Percentiles rank a stretch among this genome's conserved stretches.
These are phyloP conservation scores for Trichoderma virens DNA, from an alignment of 495 filamentous ascomycete genomes.

Conservation along the genomic window DNA sequence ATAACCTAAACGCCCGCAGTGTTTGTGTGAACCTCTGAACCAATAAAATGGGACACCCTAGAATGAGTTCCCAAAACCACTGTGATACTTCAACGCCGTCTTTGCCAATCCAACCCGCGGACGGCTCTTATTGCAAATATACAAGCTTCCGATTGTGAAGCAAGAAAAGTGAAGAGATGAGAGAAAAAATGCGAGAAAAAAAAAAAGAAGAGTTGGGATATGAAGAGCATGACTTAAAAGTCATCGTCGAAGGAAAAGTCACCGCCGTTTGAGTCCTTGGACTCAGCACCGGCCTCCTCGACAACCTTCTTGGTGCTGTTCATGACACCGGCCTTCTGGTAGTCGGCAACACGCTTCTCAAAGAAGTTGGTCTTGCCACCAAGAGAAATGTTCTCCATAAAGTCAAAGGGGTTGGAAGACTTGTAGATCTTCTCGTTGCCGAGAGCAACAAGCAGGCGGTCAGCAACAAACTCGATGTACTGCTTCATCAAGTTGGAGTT, in stretches of 20 bases:
- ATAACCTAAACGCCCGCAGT: constrained; percentile 3
- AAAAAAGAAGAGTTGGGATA: constrained; percentile 17
- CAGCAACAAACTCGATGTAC: constrained; percentile 99
- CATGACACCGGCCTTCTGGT: constrained; percentile 99
- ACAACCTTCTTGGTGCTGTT: constrained; percentile 74
- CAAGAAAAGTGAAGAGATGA: constrained; percentile 2
- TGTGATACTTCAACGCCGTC: not conserved
- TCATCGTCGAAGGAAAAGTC: constrained; percentile 95
- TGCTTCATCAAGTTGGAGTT: constrained; percentile 96
- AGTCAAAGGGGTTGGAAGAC: constrained; percentile 93
- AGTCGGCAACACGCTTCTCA: constrained; percentile 98
- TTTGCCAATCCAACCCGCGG: constrained; percentile 3
- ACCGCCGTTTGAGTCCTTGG: constrained; percentile 56
- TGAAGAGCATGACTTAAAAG: constrained; percentile 55
- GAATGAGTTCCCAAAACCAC: too few species aligned
- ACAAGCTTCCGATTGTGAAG: not conserved
- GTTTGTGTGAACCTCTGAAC: not conserved
- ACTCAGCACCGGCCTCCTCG: constrained; percentile 41
- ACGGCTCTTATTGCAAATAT: constrained; percentile 4
- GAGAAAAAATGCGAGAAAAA: constrained; percentile 20
- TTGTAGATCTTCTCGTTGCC: constrained; percentile 93
- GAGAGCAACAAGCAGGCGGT: constrained; percentile 84
- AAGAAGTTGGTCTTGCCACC: constrained; percentile 99
- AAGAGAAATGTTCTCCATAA: constrained; percentile 99
- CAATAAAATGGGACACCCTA: not conserved